Evolutionary conservation across 2,329 filamentous ascomycete species (phyloP).

Genomic region (Ceratocystis colombiana): DNA sequence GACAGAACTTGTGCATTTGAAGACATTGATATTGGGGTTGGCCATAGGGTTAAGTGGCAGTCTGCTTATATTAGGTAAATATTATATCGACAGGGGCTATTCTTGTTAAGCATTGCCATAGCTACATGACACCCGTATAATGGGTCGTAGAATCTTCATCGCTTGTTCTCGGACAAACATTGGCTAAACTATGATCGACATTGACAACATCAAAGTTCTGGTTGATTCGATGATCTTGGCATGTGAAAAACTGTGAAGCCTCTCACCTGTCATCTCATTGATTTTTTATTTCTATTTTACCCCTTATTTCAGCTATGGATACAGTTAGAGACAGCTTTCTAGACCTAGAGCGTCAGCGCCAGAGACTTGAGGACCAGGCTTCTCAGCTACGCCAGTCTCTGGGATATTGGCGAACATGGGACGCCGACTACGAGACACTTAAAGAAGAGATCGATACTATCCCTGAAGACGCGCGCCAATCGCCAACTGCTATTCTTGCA

Average conservation of each 20-base stretch:
- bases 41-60: background rate
- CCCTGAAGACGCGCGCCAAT: conserved; percentile 36
- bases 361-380: conserved; percentile 65
- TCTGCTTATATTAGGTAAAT: background rate
- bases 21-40: too few species aligned
- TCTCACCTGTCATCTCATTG: background rate
- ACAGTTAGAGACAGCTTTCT: conserved; percentile 44
- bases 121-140: background rate
- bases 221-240: conserved; percentile 11
- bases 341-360: conserved; percentile 64
- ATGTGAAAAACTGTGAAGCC: conserved; percentile 11
- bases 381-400: conserved; percentile 60
- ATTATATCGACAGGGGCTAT: background rate
- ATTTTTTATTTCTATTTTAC: background rate
- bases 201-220: conserved; percentile 10
- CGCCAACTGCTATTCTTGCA: conserved; percentile 43
- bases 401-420: conserved; percentile 81
- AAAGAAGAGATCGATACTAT: conserved; percentile 65
- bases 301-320: conserved; percentile 33
- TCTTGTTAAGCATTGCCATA: background rate
- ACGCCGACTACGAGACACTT: conserved; percentile 81
- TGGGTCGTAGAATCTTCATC: conserved; percentile 2
- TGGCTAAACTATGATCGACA: background rate
- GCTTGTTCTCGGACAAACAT: background rate
- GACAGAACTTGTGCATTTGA: too few species aligned